Base-by-base conservation (phyloP, 768 basidiomycete genomes). In the Boletus tomentosulus region DNA sequence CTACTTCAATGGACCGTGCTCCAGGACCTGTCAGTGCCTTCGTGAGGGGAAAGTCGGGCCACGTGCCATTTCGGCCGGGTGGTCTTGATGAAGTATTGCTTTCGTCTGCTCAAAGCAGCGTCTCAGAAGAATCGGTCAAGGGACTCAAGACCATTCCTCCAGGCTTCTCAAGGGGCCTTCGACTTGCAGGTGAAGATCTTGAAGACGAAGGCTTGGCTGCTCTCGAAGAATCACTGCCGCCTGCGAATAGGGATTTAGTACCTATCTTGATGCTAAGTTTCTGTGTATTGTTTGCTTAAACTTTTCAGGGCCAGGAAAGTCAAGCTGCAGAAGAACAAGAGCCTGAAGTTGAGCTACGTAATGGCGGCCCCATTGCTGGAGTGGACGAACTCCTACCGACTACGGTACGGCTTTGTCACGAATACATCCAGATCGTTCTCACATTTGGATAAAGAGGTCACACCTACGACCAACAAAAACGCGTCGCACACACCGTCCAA, bases 41-140 rank as follows among this genome's bases (percentile, higher is more conserved):
- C 70, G 94, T 98, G 19, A 78, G 95, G 53, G 97, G 97, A 43
- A 97, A 96, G 71, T 89, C 93, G 22, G 88, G 89, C 42, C 84
- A 95, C 71, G 83, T 95, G 9, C 97, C 97, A 1, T 98, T 98
- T 71, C 81, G 85, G 73, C 97, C 97, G 6, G 97, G 97, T 44
- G 97, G 97, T 3, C 74, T 98, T 10, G 92, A 92, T 41, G 85
- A 86, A 59, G 74, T 77, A 3, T 62, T 79, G 4, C 66, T 72
- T 44, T 68, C 66, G 4, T 56, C 62, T 42, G 55, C 60, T 24
- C 64, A 69, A 39, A 63, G 58, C 25, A 64, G 69, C 33, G 62
- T 69, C 24, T 62, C 67, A 11, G 79, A 78, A 51, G 78, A 78
- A 13, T 66, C 63, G 8, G 60, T 58, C 37, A 71, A 66, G 48